Base-by-base conservation (phyloP, 768 basidiomycete genomes). In the Sarcomyxa edulis region DNA sequence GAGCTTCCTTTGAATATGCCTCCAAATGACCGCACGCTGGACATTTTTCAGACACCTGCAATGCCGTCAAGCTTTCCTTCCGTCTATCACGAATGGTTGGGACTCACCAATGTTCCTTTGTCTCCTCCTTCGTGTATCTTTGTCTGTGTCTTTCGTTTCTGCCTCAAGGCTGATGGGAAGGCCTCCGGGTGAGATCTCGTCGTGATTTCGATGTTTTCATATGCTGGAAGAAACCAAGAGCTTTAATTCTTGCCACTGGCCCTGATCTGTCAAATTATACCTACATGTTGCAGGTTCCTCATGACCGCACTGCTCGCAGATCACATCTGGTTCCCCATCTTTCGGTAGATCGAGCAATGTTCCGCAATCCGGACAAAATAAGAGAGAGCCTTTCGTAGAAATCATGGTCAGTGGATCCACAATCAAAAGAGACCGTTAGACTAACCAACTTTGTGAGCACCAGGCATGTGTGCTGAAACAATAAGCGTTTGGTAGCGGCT, bases 351-450 rank as follows among this genome's bases (percentile, higher is more conserved):
- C 77, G 10, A 98, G 80, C 25, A 99, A 68, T 1, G 90, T 95
- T 10, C 92, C 92, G 48, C 96, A 99, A 43, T 79, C 71, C 2
- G 91, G 90, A 63, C 96, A 99, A 64, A 99, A 98, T 27, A 98
- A 68, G 18, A 98, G 69, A 1, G 93, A 94, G 37, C 95, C 96
- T 85, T n/a, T n/a, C n/a, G n/a, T n/a, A n/a, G n/a, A n/a, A n/a
- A 37, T 25, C 32, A 10, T 28, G 19, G 11, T 12, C 22, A 10
- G 16, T 32, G 9, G 37, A 24, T 20, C n/a, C n/a, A 22, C 21
- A 15, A 28, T 21, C 37, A 4, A 35, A 16, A 15, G 16, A 28
- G 42, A 9, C 8, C 7, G 20, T 21, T 29, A 22, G 21, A 53
- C 68, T 37, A 42, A 65, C 73, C 74, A 32, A 75, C 71, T 55